Conservation (phyloP, 2,329 filamentous ascomycete species). For the Alternaria hordeiaustralica region DNA sequence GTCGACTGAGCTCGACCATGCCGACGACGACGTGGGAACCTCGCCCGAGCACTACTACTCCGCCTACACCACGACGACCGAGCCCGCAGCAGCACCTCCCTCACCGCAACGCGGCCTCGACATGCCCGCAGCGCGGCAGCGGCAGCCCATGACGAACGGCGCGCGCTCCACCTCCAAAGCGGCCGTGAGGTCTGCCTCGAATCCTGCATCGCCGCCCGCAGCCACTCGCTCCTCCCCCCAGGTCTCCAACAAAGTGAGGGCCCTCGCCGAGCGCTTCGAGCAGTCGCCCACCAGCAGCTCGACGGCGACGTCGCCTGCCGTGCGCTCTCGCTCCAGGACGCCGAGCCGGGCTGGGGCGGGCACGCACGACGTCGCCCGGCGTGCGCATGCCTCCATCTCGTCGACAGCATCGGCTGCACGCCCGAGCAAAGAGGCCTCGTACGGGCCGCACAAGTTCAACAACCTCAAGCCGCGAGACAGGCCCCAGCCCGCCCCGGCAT, state of each 20-base stretch:
- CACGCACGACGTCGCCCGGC: conserved; percentile 19
- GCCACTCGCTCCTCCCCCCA: conserved; percentile 28
- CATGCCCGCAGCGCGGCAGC: conserved; percentile 26
- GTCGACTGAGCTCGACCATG: conserved; percentile 33
- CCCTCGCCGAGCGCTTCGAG: conserved; percentile 47
- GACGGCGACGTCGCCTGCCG: conserved; percentile 24
- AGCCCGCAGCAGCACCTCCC: conserved; percentile 13
- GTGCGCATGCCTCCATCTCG: conserved; percentile 26
- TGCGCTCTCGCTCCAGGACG: conserved; percentile 30
- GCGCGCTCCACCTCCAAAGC: conserved; percentile 33
- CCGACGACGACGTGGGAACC: conserved; percentile 26
- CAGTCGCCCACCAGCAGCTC: conserved; percentile 36
- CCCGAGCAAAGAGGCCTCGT: conserved; percentile 37
- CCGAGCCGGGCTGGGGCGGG: conserved; percentile 19
- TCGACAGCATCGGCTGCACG: conserved; percentile 39
- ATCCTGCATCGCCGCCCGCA: conserved; percentile 36
- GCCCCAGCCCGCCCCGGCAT: conserved; percentile 43
- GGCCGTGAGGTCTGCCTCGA: conserved; percentile 39
- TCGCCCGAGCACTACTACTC: conserved; percentile 41
- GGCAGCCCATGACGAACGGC: conserved; percentile 38
- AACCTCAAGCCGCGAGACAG: conserved; percentile 45
- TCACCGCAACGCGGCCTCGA: conserved; percentile 22
- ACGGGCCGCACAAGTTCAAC: conserved; percentile 45
- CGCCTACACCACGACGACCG: conserved; percentile 25
- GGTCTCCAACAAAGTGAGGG: conserved; percentile 44